Base-by-base conservation (phyloP, 352 stramenopile genomes). In the Sclerospora graminicola region DNA sequence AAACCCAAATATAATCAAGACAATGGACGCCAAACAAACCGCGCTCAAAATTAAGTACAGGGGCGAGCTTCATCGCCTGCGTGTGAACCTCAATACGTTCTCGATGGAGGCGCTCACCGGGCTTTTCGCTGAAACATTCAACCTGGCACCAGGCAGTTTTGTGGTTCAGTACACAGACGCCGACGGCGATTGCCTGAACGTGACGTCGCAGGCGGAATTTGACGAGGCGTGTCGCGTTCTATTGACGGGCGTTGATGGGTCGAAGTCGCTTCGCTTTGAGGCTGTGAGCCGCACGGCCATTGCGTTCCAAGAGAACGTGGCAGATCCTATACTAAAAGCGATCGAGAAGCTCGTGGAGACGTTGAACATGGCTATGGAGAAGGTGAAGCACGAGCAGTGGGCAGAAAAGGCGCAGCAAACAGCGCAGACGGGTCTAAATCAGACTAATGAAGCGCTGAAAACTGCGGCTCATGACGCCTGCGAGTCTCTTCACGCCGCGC, bases 271-370 rank as follows among this genome's bases (percentile, higher is more conserved):
- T 46, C 73, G 73, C 52, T 90, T 88, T 42, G 63, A 57, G 45
- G 71, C 78, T 5, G 73, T 80, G n/a, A 54, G 58, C 42, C 79
- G 65, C 48, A 51, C 68, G 19, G 60, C 82, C 27, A 61, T 81
- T 2, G 69, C 60, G 31, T 84, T 91, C 56, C 72, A 89, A 51
- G 77, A 84, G 53, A 82, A 87, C 23, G 77, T 89, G n/a, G 60
- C 77, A 1, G 72, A 86, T 26, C 75, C 72, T 26, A 78, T 91
- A 16, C 56, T 89, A 11, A 85, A 87, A 57, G 79, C 76, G 10
- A 77, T 91, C 10, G 79, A 87, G 57, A 82, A 82, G 53, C 68
- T 91, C 33, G 72, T 91, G 20, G 79, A 80, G 55, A 85, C 73
- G 49, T 48, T 91, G 30, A 84, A 72, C 45, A 45, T 61, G 19